Conservation (phyloP, 106 monocot species). For the Acorus gramineus region DNA sequence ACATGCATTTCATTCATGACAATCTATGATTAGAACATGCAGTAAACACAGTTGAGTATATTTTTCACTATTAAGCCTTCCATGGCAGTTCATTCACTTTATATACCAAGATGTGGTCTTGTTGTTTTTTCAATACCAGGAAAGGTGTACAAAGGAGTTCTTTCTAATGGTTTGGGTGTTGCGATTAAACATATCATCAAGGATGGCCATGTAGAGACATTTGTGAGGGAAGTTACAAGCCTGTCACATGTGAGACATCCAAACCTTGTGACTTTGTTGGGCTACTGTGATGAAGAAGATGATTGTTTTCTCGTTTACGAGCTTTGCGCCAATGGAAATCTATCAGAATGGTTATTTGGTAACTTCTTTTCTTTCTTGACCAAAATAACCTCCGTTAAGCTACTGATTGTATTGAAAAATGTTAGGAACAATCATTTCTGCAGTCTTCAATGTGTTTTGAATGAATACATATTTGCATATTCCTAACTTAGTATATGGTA, state of each 20-base stretch:
- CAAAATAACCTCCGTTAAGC: too few species aligned
- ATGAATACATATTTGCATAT: too few species aligned
- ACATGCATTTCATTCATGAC: too few species aligned
- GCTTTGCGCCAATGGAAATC: constrained; percentile 35
- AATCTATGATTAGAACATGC: too few species aligned
- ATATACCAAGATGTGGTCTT: neutral
- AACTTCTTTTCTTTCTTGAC: neutral
- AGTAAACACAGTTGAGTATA: too few species aligned
- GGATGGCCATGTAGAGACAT: constrained; percentile 47
- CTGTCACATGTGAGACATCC: constrained; percentile 46
- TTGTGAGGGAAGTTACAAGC: constrained; percentile 45
- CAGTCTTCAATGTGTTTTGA: too few species aligned
- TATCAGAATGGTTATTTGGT: constrained; percentile 60
- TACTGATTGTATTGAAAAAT: too few species aligned
- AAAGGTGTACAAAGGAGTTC: constrained; percentile 56
- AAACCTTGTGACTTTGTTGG: constrained; percentile 42
- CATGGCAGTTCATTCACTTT: too few species aligned
- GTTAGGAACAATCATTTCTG: too few species aligned
- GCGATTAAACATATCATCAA: constrained; percentile 54
- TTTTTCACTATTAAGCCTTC: too few species aligned
- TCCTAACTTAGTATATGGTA: too few species aligned
- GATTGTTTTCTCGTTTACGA: constrained; percentile 54
- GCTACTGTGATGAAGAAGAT: constrained; percentile 33
- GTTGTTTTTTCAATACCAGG: constrained; percentile 18
- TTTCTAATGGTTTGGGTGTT: constrained; percentile 40